phyloP scores from a whole-genome alignment of 345 rosid species.

The Pelargonium nanum region DNA sequence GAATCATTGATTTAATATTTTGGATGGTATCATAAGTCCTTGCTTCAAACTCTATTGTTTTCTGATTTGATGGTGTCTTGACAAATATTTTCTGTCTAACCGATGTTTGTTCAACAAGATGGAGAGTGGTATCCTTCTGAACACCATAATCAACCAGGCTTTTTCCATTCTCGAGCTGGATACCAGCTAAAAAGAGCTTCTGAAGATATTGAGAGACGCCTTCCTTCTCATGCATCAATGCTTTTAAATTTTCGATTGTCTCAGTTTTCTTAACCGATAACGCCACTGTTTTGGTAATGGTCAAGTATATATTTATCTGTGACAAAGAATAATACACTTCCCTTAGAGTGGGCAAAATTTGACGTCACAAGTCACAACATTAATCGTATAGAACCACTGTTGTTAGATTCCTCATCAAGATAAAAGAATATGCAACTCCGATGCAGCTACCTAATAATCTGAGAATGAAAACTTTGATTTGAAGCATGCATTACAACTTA shows the following conservation, averaged over 20 bases:
- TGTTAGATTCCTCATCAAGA: no score
- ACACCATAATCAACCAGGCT: conserved; percentile 22
- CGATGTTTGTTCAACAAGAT: conserved; percentile 6
- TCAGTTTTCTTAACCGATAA: conserved; percentile 10
- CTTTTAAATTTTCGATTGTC: conserved; percentile 20
- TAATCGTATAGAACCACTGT: no score
- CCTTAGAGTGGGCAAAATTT: no score
- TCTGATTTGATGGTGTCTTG: conserved; percentile 13
- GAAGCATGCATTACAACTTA: no score
- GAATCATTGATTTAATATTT: conserved; percentile 17
- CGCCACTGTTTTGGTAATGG: conserved; percentile 21
- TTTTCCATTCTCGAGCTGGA: conserved; percentile 11
- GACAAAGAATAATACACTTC: not conserved
- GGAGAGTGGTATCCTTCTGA: conserved; percentile 15
- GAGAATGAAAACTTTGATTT: no score
- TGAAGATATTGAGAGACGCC: conserved; percentile 13
- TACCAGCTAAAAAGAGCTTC: conserved; percentile 19
- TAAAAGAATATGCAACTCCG: no score
- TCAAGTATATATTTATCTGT: conserved; percentile 24
- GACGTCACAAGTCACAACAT: no score
- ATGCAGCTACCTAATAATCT: no score
- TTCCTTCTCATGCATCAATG: conserved; percentile 16
- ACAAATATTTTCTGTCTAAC: conserved; percentile 9
- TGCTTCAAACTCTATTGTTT: conserved; percentile 12
- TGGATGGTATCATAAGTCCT: conserved; percentile 16